Evolutionary conservation across 208 protist species (phyloP).

Genomic region (Leishmania tarentolae): DNA sequence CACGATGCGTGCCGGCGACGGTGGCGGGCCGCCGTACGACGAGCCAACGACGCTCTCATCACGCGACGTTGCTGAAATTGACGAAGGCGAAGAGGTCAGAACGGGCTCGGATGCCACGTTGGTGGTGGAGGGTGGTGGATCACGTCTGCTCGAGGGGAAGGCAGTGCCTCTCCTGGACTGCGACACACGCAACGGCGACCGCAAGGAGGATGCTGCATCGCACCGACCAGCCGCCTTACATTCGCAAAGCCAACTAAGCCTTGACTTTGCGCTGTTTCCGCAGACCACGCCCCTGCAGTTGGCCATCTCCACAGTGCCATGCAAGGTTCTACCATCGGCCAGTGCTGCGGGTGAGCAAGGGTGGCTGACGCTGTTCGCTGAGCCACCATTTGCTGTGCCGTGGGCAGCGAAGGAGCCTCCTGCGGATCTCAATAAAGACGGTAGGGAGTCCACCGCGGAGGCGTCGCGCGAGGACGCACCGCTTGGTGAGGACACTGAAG

Average conservation of each 20-base stretch:
- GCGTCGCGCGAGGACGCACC: background rate
- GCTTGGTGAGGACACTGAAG: background rate
- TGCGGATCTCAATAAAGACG: background rate
- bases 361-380: background rate
- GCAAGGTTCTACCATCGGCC: background rate
- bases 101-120: background rate
- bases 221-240: too few species aligned
- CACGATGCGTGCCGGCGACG: background rate
- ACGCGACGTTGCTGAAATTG: background rate
- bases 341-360: background rate
- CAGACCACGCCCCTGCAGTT: slow-evolving; percentile 3
- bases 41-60: background rate
- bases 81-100: background rate
- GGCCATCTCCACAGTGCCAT: background rate
- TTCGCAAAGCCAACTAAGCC: background rate
- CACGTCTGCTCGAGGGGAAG: background rate
- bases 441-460: background rate
- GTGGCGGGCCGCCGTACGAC: background rate
- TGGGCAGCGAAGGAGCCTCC: background rate
- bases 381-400: background rate
- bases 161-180: background rate
- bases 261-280: background rate
- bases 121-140: background rate
- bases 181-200: background rate
- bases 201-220: background rate